A percentile compares a stretch with the other conserved stretches of the same genome.
These are phyloP conservation scores for Cubamyces sp. DNA, from an alignment of 768 basidiomycete species.

Conservation along the genomic window DNA sequence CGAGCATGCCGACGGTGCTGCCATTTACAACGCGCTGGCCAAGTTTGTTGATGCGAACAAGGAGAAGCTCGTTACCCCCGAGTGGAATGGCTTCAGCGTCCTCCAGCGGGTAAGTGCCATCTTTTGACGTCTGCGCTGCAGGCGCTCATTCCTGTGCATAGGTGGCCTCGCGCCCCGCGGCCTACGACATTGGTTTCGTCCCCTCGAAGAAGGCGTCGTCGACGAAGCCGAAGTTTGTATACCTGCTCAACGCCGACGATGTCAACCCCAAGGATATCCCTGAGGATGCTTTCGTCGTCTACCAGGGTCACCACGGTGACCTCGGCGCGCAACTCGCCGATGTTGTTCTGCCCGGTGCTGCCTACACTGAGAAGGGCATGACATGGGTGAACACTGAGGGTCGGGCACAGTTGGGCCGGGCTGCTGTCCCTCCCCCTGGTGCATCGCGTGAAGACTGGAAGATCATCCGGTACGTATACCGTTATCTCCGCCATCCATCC, in stretches of 20 bases:
- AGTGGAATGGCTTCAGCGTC: constrained; percentile 95
- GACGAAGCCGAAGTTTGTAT: constrained; percentile 90
- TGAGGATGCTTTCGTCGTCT: constrained; percentile 92
- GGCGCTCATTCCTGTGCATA: constrained; percentile 36
- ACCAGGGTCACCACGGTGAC: constrained; percentile 99
- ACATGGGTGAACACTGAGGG: constrained; percentile 99
- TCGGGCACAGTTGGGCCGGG: constrained; percentile 84
- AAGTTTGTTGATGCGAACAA: constrained; percentile 83
- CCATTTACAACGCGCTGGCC: constrained; percentile 74
- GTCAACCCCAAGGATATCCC: constrained; percentile 88
- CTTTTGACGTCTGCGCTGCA: neutral
- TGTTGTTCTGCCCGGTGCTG: constrained; percentile 88
- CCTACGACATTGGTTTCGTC: constrained; percentile 93
- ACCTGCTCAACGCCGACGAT: constrained; percentile 96
- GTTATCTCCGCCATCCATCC: neutral
- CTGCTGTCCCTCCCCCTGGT: constrained; percentile 94
- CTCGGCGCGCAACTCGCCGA: constrained; percentile 97
- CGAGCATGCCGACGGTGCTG: constrained; percentile 85
- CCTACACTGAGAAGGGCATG: constrained; percentile 89
- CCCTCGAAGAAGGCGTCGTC: constrained; percentile 78
- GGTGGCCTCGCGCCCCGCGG: constrained; percentile 91
- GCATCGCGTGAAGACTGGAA: constrained; percentile 98
- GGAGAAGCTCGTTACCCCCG: constrained; percentile 73
- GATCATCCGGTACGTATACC: constrained; percentile 72
- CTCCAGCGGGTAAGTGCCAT: constrained; percentile 78